These are phyloP conservation scores for Luffa aegyptiaca DNA, from an alignment of 306 rosid species.

Conservation along the genomic window DNA sequence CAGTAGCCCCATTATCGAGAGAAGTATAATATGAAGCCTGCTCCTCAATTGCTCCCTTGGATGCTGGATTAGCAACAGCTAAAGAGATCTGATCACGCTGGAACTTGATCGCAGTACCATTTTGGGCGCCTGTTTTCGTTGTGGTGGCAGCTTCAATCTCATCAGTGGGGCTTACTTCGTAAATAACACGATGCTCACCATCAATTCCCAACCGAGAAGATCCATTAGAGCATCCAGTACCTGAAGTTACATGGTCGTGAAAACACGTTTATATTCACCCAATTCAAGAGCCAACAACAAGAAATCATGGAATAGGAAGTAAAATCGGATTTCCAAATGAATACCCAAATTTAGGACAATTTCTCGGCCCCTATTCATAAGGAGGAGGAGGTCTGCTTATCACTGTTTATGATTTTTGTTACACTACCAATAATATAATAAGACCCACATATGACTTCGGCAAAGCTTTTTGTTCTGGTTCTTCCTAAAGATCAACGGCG, in stretches of 20 bases:
- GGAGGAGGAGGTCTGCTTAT: not conserved
- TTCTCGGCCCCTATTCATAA: not conserved
- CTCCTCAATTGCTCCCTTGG: not conserved
- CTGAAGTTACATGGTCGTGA: conserved; percentile 13
- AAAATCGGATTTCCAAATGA: not conserved
- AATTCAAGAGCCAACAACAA: not conserved
- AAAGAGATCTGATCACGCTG: not conserved
- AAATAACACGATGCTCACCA: not conserved
- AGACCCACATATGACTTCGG: not conserved
- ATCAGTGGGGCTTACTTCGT: conserved; percentile 6
- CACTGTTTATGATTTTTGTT: not conserved
- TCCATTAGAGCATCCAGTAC: conserved; percentile 7
- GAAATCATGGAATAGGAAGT: not conserved
- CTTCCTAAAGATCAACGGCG: not conserved
- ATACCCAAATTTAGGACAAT: not conserved
- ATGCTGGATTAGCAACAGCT: conserved; percentile 15
- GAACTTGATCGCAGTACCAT: not conserved
- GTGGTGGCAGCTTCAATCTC: not conserved
- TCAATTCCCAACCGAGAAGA: conserved; percentile 3
- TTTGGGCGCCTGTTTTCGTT: not conserved
- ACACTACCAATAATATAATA: not conserved
- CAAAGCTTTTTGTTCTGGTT: not conserved
- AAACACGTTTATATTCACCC: not conserved
- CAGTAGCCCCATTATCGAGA: conserved; percentile 9
- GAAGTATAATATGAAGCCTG: conserved; percentile 10